Percentiles rank a stretch among this genome's conserved stretches.
Conservation (phyloP, 2,329 filamentous ascomycete genomes). For the Kalaharituber pfeilii region DNA sequence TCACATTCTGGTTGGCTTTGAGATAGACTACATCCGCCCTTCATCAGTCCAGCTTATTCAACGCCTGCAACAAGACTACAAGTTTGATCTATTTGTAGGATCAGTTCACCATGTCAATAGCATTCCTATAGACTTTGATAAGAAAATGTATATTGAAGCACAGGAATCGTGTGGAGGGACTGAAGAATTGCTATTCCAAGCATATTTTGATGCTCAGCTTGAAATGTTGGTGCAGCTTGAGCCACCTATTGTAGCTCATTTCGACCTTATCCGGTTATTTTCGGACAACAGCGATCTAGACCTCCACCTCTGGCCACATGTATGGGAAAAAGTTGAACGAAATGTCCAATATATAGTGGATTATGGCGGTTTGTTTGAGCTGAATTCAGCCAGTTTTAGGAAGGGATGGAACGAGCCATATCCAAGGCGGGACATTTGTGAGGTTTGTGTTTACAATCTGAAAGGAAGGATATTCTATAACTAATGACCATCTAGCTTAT, state of each 20-base stretch:
- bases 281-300: slow-evolving; percentile 50
- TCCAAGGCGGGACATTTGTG: slow-evolving; percentile 59
- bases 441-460: too few relatives aligned
- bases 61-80: slow-evolving; percentile 40
- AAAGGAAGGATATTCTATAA: too few relatives aligned
- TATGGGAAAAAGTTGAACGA: slow-evolving; percentile 57
- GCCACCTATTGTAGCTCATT: slow-evolving; percentile 76
- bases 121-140: slow-evolving; percentile 78
- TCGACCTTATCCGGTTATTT: slow-evolving; percentile 74
- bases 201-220: slow-evolving; percentile 77
- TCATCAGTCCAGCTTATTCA: slow-evolving; percentile 44
- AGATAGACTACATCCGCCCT: slow-evolving; percentile 78
- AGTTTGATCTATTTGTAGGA: slow-evolving; percentile 79
- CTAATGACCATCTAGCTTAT: too few relatives aligned
- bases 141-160: slow-evolving; percentile 47
- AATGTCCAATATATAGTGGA: slow-evolving; percentile 54
- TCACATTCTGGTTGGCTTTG: slow-evolving; percentile 72
- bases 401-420: slow-evolving; percentile 89
- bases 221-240: slow-evolving; percentile 63
- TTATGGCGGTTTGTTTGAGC: slow-evolving; percentile 71
- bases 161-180: slow-evolving; percentile 37
- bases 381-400: slow-evolving; percentile 71
- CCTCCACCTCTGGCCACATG: slow-evolving; percentile 32
- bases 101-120: slow-evolving; percentile 79
- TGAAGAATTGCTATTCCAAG: slow-evolving; percentile 58